These are phyloP conservation scores for Dentipellis fragilis DNA, from an alignment of 768 basidiomycete species.

Conservation along the genomic window DNA sequence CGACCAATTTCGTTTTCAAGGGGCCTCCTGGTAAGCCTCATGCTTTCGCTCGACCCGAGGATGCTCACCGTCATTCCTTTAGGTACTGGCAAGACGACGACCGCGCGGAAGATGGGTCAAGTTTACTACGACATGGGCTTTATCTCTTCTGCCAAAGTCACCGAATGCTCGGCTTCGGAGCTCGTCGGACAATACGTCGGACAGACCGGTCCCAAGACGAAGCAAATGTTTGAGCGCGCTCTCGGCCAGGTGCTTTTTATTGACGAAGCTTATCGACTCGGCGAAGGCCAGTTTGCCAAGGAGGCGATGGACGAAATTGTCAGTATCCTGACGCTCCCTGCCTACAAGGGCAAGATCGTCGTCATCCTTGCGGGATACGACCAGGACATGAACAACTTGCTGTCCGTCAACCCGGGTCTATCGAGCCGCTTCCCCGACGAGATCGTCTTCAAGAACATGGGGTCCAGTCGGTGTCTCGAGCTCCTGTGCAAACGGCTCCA, in stretches of 20 bases:
- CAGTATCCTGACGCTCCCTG: constrained; percentile 46
- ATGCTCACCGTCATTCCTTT: not conserved
- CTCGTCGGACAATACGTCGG: constrained; percentile 63
- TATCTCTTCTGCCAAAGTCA: constrained; percentile 38
- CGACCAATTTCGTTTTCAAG: constrained; percentile 61
- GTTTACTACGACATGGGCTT: constrained; percentile 59
- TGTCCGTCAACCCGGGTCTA: constrained; percentile 51
- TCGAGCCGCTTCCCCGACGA: constrained; percentile 61
- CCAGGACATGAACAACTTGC: constrained; percentile 50
- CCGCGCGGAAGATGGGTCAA: constrained; percentile 51
- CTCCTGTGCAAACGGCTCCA: constrained; percentile 38
- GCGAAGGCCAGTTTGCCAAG: constrained; percentile 52
- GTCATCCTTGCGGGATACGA: constrained; percentile 68
- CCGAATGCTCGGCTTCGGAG: constrained; percentile 63
- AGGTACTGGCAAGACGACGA: constrained; percentile 61
- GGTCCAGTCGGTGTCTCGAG: constrained; percentile 35
- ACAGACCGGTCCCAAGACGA: constrained; percentile 62
- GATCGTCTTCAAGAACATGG: constrained; percentile 43
- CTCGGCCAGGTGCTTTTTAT: constrained; percentile 61
- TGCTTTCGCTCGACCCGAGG: not conserved
- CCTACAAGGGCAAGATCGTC: constrained; percentile 47
- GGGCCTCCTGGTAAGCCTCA: constrained; percentile 50
- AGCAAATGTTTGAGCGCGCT: constrained; percentile 49
- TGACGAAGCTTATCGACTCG: constrained; percentile 61
- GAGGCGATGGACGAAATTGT: constrained; percentile 70